Conservation (phyloP, 2,329 filamentous ascomycete species). For the Cladosporium austrohemisphaericum region DNA sequence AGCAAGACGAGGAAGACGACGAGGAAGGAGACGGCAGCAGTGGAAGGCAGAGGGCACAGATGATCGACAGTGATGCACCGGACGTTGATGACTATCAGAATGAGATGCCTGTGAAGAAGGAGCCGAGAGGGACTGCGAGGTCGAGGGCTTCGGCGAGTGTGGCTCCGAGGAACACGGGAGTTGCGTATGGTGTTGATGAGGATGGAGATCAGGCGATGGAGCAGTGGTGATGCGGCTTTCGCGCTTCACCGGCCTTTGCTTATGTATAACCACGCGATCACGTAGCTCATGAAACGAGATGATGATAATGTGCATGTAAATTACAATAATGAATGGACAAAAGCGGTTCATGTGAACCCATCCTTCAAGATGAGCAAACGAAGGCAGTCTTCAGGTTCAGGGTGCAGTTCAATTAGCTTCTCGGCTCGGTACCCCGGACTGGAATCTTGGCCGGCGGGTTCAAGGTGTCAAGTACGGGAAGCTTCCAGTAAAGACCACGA, state of each 20-base stretch:
- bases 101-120: conserved; percentile 15
- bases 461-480: no score
- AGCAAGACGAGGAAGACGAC: conserved; percentile 43
- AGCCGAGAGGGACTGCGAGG: conserved; percentile 13
- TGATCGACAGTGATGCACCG: conserved; percentile 26
- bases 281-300: not conserved
- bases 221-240: conserved; percentile 11
- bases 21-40: conserved; percentile 28
- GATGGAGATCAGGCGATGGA: conserved; percentile 15
- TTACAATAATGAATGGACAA: no score
- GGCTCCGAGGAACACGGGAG: conserved; percentile 12
- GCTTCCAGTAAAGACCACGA: no score
- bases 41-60: conserved; percentile 27
- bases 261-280: not conserved
- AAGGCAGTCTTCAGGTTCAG: no score
- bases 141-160: conserved; percentile 1
- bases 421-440: no score
- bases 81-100: conserved; percentile 24
- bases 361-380: no score
- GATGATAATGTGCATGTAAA: no score
- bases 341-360: no score
- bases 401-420: no score
- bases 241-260: no score
- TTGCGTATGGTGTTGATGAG: conserved; percentile 13
- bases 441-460: no score